These are phyloP conservation scores for Gossypium armourianum DNA, from an alignment of 441 rosid genomes.

Conservation along the genomic window DNA sequence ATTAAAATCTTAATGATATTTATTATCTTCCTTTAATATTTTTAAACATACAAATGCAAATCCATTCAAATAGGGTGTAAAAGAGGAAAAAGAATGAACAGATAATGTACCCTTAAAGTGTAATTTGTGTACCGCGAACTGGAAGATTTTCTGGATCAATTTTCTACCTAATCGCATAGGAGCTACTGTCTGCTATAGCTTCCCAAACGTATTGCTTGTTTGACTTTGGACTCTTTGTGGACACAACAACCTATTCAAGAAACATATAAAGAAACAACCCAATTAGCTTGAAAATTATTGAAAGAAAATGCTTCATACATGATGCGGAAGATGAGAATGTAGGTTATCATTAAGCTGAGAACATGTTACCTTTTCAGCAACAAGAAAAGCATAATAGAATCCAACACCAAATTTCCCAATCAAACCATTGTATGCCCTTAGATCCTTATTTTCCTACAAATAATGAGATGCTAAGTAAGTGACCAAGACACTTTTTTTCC, in stretches of 20 bases:
- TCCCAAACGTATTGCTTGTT: constrained; percentile 94
- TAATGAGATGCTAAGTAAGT: neutral
- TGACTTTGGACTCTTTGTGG: constrained; percentile 82
- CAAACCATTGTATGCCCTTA: constrained; percentile 66
- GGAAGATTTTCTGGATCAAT: constrained; percentile 62
- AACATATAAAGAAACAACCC: constrained; percentile 19
- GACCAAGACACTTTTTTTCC: constrained; percentile 30
- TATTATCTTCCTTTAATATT: neutral
- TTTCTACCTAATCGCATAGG: constrained; percentile 68
- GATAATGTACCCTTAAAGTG: constrained; percentile 61
- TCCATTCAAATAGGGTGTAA: neutral
- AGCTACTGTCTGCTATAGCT: constrained; percentile 70
- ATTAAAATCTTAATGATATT: neutral
- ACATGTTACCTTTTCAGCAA: constrained; percentile 64
- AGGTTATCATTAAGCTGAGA: neutral
- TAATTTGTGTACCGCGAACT: constrained; percentile 73
- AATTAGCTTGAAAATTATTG: neutral
- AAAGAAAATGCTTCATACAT: neutral
- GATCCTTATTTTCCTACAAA: constrained; percentile 70
- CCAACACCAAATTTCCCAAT: constrained; percentile 98
- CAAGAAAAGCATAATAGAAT: constrained; percentile 90
- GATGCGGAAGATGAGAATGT: neutral
- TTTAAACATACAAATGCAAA: neutral
- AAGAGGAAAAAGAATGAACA: neutral
- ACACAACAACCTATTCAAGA: constrained; percentile 34